Percentiles rank a stretch among this genome's conserved stretches.
phyloP scores from a whole-genome alignment of 2,329 filamentous ascomycete genomes.

The Hymenoscyphus linearis region DNA sequence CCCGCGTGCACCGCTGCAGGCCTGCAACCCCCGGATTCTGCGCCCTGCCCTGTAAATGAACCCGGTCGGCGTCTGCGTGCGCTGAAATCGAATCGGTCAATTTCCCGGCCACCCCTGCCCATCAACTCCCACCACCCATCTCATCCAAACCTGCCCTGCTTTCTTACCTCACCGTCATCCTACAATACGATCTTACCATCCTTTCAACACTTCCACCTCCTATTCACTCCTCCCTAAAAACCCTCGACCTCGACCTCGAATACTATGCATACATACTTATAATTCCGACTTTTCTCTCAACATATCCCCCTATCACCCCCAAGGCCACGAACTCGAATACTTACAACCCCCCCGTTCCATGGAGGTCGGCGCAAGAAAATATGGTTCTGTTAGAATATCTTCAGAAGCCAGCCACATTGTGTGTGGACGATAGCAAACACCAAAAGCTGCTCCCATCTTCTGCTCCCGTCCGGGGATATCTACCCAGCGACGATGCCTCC shows the following conservation, averaged over 20 bases:
- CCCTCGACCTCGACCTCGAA: too few species aligned
- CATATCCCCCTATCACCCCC: neutral
- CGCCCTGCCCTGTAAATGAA: neutral
- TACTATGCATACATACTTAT: neutral
- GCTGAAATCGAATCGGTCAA: neutral
- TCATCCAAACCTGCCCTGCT: neutral
- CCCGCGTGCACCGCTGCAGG: too few species aligned
- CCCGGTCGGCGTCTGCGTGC: neutral
- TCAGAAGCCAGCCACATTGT: conserved; percentile 18
- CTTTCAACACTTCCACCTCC: neutral
- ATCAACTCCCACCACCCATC: neutral
- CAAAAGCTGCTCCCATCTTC: conserved; percentile 14
- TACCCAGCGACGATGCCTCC: conserved; percentile 12
- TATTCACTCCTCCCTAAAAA: neutral
- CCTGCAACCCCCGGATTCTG: neutral
- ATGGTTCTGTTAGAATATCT: conserved; percentile 29
- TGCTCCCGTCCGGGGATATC: conserved; percentile 16
- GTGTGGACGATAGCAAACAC: conserved; percentile 14
- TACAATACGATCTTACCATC: too few species aligned
- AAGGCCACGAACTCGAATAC: neutral
- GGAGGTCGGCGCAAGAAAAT: conserved; percentile 16
- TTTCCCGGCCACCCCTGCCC: neutral
- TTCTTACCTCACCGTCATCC: neutral
- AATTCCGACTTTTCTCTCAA: neutral
- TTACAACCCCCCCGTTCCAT: conserved; percentile 12